Evolutionary conservation across 2,329 filamentous ascomycete genomes (phyloP), one percentile per base, ranked within the genome.

Genomic region (Dothideomycetes sp.): DNA sequence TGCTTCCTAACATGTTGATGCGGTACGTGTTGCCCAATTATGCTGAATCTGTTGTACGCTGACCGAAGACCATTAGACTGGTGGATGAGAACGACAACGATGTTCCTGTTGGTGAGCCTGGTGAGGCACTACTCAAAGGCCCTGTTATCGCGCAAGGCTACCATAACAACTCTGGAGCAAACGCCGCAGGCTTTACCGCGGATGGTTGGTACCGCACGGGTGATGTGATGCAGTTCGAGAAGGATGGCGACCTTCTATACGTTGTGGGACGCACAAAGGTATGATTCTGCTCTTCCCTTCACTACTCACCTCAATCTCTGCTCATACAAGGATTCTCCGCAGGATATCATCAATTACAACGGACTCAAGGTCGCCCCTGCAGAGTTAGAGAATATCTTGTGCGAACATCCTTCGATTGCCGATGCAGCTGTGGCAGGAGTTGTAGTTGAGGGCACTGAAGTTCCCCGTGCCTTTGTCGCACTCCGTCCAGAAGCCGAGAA

Each of bases 231-330:
- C 53, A 53, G 34, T 38, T 57, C 25, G 31, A 23, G 30, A 15
- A 45, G 7, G 45, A 53, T 30, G 52, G 50, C 13, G 25, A 38
- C 1, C 27, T 38, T 12, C 27, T 38, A 6, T 38, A 38, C 15
- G 27, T 38, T 4, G 25, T 38, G 3, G 35, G 35, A 6, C 35
- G 35, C 27, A 70, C 75, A 0, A 65, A 68, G 2, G 45, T 41
- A 1, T 84, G 84, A 2, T 53, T 65, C 2, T 45, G 49, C 2
- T 53, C 51, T 20, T 29, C 15, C n/a, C 11, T 11, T 15, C 0
- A 66, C 89, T 3, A 65, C 91, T 9, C 27, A 2, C 7, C 10
- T 29, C 27, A 94, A 60, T 87, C 94, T 54, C 58, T 94, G 33
- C 80, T 85, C 56, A 81, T 94, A 43, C 60, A 57, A 70, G 73